A percentile compares a stretch with the other conserved stretches of the same genome.
These are phyloP conservation scores for Phytopythium kandeliae DNA, from an alignment of 352 stramenopile genomes.

Conservation along the genomic window DNA sequence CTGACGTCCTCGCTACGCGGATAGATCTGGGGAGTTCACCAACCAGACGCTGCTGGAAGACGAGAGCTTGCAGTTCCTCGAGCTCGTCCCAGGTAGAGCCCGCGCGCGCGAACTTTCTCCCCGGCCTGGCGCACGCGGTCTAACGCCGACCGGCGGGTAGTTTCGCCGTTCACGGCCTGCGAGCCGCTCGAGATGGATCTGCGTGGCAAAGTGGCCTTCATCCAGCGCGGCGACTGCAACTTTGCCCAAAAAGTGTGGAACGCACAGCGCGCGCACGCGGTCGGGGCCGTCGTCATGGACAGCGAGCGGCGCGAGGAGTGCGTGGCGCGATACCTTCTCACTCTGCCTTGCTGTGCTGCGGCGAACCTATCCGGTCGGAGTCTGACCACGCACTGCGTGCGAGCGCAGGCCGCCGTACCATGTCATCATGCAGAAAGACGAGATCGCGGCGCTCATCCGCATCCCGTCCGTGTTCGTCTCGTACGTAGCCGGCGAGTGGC, in stretches of 20 bases:
- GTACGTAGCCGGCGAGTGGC: constrained; percentile 53
- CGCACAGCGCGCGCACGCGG: constrained; percentile 54
- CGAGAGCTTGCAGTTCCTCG: constrained; percentile 17
- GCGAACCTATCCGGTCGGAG: neutral
- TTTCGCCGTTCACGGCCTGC: constrained; percentile 57
- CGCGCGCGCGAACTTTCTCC: too few relatives aligned
- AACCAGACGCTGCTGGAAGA: constrained; percentile 42
- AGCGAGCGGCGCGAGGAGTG: constrained; percentile 49
- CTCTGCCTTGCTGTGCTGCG: neutral
- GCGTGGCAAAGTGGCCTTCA: constrained; percentile 58
- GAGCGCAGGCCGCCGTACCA: constrained; percentile 49
- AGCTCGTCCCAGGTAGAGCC: constrained; percentile 38
- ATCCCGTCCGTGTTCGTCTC: constrained; percentile 76
- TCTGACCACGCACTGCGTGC: too few relatives aligned
- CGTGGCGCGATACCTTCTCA: constrained; percentile 6
- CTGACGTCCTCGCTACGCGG: neutral
- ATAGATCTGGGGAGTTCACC: constrained; percentile 69
- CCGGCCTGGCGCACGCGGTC: too few relatives aligned
- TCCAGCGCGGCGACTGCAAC: constrained; percentile 69
- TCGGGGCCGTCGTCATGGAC: constrained; percentile 75
- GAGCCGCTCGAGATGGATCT: constrained; percentile 45
- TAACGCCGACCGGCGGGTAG: constrained; percentile 8
- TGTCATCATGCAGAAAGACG: constrained; percentile 84
- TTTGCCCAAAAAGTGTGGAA: constrained; percentile 56
- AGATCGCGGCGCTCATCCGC: constrained; percentile 49